A percentile compares a stretch with the other conserved stretches of the same genome.
Conservation (phyloP, 1,284 basidiomycete genomes). For the Caloboletus firmus region DNA sequence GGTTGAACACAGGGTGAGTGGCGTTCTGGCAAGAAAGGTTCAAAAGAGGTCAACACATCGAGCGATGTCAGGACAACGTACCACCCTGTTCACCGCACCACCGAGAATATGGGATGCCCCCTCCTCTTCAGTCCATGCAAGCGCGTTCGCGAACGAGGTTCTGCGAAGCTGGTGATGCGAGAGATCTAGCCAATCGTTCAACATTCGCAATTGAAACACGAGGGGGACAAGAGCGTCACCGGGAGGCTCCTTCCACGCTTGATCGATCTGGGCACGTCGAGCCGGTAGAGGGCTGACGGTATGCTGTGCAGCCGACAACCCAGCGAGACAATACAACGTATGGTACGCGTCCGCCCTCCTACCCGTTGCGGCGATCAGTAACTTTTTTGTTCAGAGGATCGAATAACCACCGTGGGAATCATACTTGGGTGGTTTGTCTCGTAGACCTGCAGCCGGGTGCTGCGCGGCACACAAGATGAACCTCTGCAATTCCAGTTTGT, state of each 20-base stretch:
- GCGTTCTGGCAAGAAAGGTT: constrained; percentile 60
- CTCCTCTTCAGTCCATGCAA: constrained; percentile 80
- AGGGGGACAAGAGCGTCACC: constrained; percentile 12
- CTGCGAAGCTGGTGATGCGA: constrained; percentile 44
- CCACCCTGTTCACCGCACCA: constrained; percentile 65
- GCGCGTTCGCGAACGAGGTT: constrained; percentile 55
- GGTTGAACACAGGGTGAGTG: constrained; percentile 85
- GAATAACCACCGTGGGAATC: background rate
- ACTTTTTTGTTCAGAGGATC: background rate
- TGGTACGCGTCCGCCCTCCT: constrained; percentile 87
- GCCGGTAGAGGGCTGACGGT: constrained; percentile 53
- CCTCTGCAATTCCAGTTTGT: constrained; percentile 77
- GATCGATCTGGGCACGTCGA: constrained; percentile 43
- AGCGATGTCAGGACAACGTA: constrained; percentile 42
- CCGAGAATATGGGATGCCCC: constrained; percentile 64
- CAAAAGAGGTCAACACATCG: background rate
- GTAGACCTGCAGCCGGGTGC: constrained; percentile 78
- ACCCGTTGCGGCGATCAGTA: background rate
- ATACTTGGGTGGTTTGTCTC: constrained; percentile 94
- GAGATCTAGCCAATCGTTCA: constrained; percentile 17
- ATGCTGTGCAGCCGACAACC: constrained; percentile 87
- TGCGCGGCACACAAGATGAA: constrained; percentile 89
- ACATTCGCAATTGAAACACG: background rate
- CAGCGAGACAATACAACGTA: constrained; percentile 87
- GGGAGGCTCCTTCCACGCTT: constrained; percentile 42